Base-by-base conservation (phyloP, 148 eudicot species). In the Vaccinium darrowii region DNA sequence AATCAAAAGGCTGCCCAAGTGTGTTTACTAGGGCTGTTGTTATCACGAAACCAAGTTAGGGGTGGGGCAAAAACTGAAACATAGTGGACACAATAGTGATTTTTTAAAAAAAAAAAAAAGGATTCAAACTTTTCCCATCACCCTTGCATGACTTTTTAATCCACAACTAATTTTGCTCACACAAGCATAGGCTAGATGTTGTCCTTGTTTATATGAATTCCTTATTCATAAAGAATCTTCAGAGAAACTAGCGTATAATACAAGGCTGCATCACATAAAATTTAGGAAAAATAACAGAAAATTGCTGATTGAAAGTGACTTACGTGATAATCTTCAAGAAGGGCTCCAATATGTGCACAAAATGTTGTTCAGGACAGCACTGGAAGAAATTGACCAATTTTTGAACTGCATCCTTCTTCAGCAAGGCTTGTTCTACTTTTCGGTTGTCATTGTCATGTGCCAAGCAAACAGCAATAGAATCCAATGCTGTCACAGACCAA, bases 301-400 rank as follows among this genome's bases (percentile, higher is more conserved):
- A 30, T 65, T 75, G 63, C 60, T 58, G 62, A 43, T 13, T 63
- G 72, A 67, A 83, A 77, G 82, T 30, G 8, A 82, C 98, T 71
- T 95, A 97, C 99, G 99, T 97, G 51, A 97, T 93, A 84, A 97
- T 97, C 85, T 97, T 97, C 90, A 97, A 86, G 90, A 97, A 97
- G 84, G 99, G 98, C 90, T 97, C 99, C 92, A 97, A 82, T 76
- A 95, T 97, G 91, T 97, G 98, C 83, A 97, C 91, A 80, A 97
- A 97, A 87, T 93, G 93, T 85, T 91, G 98, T 81, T 97, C 99
- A 2, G 96, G 96, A 78, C 99, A 97, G 81, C 90, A 90, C 86
- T 93, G 91, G 89, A 97, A 97, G 90, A 97, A 97, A 77, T 91
- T 95, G 39, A 97, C 98, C 90, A 97, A 82, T 84, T 94, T 95